Conservation (phyloP, 1,284 basidiomycete genomes). For the Rhodotorula sp. region DNA sequence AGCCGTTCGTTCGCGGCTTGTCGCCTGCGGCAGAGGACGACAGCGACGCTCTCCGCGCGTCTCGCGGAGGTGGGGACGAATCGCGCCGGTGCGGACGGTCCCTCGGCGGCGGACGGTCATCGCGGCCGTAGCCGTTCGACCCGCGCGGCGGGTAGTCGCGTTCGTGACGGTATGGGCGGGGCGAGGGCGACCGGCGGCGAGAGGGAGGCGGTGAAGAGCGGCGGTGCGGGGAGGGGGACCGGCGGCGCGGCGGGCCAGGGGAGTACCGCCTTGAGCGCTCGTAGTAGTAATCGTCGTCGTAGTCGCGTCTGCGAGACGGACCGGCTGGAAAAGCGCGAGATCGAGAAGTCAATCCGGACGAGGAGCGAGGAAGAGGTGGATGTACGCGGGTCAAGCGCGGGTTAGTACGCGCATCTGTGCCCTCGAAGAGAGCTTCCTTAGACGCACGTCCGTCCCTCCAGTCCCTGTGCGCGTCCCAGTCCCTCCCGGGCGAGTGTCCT, state of each 20-base stretch:
- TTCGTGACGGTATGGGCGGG: background rate
- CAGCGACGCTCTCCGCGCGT: too few relatives aligned
- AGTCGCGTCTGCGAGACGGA: background rate
- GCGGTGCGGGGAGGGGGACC: constrained; percentile 7
- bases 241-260: constrained; percentile 1
- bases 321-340: background rate
- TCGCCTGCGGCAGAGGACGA: background rate
- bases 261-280: background rate
- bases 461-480: background rate
- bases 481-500: background rate
- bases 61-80: background rate
- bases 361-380: background rate
- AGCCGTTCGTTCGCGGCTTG: background rate
- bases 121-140: background rate
- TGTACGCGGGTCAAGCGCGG: background rate
- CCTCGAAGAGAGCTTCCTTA: too few relatives aligned
- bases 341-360: background rate
- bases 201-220: constrained; percentile 15
- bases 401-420: background rate
- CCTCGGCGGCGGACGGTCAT: background rate
- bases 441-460: constrained; percentile 6
- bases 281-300: constrained; percentile 8
- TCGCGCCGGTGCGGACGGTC: background rate
- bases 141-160: background rate
- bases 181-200: background rate